Percentiles rank a stretch among this genome's conserved stretches.
phyloP scores from a whole-genome alignment of 495 filamentous ascomycete species.

The Echria macrotheca region DNA sequence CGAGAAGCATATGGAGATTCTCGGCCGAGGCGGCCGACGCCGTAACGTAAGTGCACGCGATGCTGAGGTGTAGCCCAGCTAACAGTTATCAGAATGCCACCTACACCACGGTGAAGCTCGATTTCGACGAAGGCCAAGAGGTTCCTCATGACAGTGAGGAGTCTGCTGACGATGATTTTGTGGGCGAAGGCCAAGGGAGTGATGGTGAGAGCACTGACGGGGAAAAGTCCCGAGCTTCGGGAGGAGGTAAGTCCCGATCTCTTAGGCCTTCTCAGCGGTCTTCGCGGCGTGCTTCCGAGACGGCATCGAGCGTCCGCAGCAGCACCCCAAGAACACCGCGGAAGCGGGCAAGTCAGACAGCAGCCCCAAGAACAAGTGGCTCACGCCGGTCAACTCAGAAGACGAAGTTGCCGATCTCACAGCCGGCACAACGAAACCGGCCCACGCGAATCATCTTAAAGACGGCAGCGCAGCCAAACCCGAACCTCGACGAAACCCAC shows the following conservation, averaged over 20 bases:
- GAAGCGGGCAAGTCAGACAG: background rate
- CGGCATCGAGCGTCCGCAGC: too few species aligned
- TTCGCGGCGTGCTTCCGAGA: too few species aligned
- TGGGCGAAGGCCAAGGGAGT: constrained; percentile 26
- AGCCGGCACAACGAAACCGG: too few species aligned
- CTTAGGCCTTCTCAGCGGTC: too few species aligned
- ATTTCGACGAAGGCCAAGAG: constrained; percentile 23
- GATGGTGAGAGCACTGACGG: constrained; percentile 21
- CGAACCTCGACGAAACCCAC: constrained; percentile 4
- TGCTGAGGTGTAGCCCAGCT: constrained; percentile 22
- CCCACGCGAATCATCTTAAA: too few species aligned
- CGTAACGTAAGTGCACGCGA: constrained; percentile 40
- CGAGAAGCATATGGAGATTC: constrained; percentile 54
- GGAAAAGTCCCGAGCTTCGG: too few species aligned
- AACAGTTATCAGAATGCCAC: constrained; percentile 18
- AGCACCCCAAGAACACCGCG: too few species aligned
- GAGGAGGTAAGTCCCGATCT: too few species aligned
- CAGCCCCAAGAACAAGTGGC: background rate
- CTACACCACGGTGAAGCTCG: constrained; percentile 20
- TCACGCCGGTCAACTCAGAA: background rate
- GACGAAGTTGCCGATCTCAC: background rate
- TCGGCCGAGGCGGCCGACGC: constrained; percentile 77
- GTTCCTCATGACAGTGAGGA: constrained; percentile 22
- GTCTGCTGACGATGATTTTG: constrained; percentile 27
- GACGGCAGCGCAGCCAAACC: too few species aligned